Percentiles rank a stretch among this genome's conserved stretches.
phyloP scores from a whole-genome alignment of 192 early-diverging fungal species.

The Ambispora gerdemannii region DNA sequence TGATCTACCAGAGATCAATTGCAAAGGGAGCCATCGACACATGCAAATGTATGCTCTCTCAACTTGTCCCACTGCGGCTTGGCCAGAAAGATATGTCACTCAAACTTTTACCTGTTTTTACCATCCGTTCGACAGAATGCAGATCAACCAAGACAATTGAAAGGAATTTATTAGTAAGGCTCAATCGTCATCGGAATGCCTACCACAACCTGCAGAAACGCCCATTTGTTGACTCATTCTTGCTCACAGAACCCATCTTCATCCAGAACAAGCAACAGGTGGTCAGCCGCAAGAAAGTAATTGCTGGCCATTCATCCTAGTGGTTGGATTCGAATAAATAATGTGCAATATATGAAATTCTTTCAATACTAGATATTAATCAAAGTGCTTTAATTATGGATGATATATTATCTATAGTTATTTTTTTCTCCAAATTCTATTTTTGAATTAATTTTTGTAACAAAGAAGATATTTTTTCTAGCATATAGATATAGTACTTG shows the following conservation, averaged over 20 bases:
- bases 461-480: too few relatives aligned
- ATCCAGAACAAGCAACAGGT: not conserved
- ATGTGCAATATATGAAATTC: too few relatives aligned
- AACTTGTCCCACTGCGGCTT: not conserved
- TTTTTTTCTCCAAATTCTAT: too few relatives aligned
- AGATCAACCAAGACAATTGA: slow-evolving; percentile 3
- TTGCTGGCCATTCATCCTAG: not conserved
- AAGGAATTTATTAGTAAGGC: not conserved
- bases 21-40: not conserved
- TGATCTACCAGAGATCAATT: slow-evolving; percentile 11
- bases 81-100: not conserved
- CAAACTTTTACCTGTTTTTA: slow-evolving; percentile 3
- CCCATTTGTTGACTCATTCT: not conserved
- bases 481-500: too few relatives aligned
- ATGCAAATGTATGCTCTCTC: not conserved
- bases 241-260: not conserved
- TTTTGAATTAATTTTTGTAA: too few relatives aligned
- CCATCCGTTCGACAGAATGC: slow-evolving; percentile 4
- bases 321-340: too few relatives aligned
- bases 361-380: too few relatives aligned
- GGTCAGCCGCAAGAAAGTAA: not conserved
- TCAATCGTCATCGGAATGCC: not conserved
- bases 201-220: slow-evolving; percentile 6
- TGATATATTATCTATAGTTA: too few relatives aligned
- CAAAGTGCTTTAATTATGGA: too few relatives aligned